These are phyloP conservation scores for Acidomyces sp. DNA, from an alignment of 495 filamentous ascomycete species.

Conservation along the genomic window DNA sequence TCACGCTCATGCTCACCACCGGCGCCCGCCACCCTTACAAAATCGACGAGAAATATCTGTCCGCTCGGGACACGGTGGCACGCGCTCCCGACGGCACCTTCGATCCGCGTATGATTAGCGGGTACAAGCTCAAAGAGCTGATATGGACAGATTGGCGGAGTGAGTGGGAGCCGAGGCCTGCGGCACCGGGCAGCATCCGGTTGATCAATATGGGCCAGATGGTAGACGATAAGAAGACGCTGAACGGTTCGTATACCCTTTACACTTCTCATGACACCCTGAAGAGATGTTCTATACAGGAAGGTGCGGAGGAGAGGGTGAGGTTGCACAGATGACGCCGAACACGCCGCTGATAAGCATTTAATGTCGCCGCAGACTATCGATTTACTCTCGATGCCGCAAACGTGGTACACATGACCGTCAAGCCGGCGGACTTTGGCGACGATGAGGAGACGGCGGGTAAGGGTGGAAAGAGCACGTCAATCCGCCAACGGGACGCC, in stretches of 20 bases:
- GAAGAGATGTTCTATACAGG: neutral
- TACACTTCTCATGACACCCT: neutral
- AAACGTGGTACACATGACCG: conserved; percentile 88
- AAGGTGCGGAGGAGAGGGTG: neutral
- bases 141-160: conserved; percentile 82
- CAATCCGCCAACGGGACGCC: conserved; percentile 43
- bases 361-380: conserved; percentile 45
- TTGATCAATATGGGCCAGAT: conserved; percentile 81
- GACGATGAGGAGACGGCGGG: conserved; percentile 81
- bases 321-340: neutral
- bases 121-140: conserved; percentile 83
- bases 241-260: conserved; percentile 45
- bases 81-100: conserved; percentile 28
- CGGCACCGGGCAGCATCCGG: conserved; percentile 70
- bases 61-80: conserved; percentile 54
- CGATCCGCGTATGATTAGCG: conserved; percentile 65
- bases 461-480: conserved; percentile 29
- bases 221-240: conserved; percentile 68
- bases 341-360: conserved; percentile 4
- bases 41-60: conserved; percentile 73
- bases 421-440: conserved; percentile 75
- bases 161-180: conserved; percentile 77
- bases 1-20: conserved; percentile 68
- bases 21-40: conserved; percentile 76
- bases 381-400: conserved; percentile 54